Percentiles rank a stretch among this genome's conserved stretches.
These are phyloP conservation scores for Barnettozyma sucrosica DNA, from an alignment of 805 yeast species.

Conservation along the genomic window DNA sequence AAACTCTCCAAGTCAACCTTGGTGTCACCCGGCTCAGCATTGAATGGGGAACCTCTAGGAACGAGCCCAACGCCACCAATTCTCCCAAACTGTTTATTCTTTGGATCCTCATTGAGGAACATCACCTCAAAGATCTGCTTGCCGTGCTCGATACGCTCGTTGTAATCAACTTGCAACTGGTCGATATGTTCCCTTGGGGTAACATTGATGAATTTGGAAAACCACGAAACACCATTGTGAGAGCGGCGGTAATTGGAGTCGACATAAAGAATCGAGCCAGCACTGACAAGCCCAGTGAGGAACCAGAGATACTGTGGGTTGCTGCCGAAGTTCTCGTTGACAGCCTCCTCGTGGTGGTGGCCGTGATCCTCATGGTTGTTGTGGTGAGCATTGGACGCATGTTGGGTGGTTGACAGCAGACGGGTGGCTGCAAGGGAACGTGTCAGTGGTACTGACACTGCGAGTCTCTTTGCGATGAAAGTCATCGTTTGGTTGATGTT, in stretches of 20 bases:
- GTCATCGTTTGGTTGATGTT: not conserved
- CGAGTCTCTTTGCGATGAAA: slow-evolving; percentile 1
- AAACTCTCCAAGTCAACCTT: slow-evolving; percentile 7
- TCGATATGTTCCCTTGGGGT: slow-evolving; percentile 4
- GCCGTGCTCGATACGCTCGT: slow-evolving; percentile 3
- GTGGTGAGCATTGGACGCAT: not conserved
- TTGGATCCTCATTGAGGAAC: slow-evolving; percentile 1
- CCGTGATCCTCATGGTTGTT: not conserved
- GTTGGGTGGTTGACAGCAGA: not conserved
- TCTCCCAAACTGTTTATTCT: slow-evolving; percentile 1
- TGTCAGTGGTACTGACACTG: not conserved
- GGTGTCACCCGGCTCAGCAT: slow-evolving; percentile 8
- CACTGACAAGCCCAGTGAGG: not conserved
- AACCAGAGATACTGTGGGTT: slow-evolving; percentile 3
- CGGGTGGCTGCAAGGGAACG: not conserved
- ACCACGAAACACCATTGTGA: slow-evolving; percentile 3
- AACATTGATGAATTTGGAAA: slow-evolving; percentile 3
- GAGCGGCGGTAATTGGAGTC: slow-evolving; percentile 1
- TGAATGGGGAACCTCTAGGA: slow-evolving; percentile 12
- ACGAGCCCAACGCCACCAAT: slow-evolving; percentile 3
- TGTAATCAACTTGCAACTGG: slow-evolving; percentile 1
- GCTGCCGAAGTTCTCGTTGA: not conserved
- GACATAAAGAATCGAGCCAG: not conserved
- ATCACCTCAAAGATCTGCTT: slow-evolving; percentile 7
- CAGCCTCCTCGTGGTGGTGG: slow-evolving; percentile 4